Evolutionary conservation across 176 grass and related monocot genomes (phyloP).

Genomic region (Panicum miliaceum): DNA sequence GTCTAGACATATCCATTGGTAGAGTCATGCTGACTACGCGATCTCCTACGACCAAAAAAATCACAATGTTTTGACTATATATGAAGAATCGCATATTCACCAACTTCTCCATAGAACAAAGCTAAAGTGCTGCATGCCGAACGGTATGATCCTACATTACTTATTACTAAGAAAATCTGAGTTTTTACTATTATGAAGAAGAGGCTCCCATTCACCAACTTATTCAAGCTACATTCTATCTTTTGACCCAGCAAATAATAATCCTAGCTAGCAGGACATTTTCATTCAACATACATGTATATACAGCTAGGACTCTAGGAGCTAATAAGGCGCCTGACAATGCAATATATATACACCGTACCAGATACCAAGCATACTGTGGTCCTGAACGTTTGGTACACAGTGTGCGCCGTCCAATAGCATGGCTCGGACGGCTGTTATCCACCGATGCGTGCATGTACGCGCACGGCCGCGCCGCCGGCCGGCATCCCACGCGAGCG

Average conservation of each 20-base stretch:
- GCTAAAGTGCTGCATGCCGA: neutral
- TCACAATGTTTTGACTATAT: too few relatives aligned
- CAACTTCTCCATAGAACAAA: neutral
- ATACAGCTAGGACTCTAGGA: neutral
- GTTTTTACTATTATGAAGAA: too few relatives aligned
- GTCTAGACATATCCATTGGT: too few relatives aligned
- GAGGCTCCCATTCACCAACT: too few relatives aligned
- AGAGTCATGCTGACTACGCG: too few relatives aligned
- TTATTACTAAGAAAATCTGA: neutral
- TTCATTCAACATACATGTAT: neutral
- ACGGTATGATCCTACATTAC: neutral
- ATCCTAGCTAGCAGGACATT: too few relatives aligned
- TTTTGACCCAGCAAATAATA: too few relatives aligned
- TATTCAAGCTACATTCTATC: too few relatives aligned
- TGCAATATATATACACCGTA: too few relatives aligned
- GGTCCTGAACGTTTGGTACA: neutral
- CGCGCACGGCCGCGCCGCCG: neutral
- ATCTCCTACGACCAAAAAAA: too few relatives aligned
- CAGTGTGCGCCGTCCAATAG: neutral
- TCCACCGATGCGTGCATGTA: neutral
- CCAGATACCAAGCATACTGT: neutral
- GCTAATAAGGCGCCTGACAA: too few relatives aligned
- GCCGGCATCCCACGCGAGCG: neutral
- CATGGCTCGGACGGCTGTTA: conserved; percentile 16
- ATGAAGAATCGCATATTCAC: too few relatives aligned